These are phyloP conservation scores for Botrytis hyacinthi DNA, from an alignment of 2,329 filamentous ascomycete genomes.

Conservation along the genomic window DNA sequence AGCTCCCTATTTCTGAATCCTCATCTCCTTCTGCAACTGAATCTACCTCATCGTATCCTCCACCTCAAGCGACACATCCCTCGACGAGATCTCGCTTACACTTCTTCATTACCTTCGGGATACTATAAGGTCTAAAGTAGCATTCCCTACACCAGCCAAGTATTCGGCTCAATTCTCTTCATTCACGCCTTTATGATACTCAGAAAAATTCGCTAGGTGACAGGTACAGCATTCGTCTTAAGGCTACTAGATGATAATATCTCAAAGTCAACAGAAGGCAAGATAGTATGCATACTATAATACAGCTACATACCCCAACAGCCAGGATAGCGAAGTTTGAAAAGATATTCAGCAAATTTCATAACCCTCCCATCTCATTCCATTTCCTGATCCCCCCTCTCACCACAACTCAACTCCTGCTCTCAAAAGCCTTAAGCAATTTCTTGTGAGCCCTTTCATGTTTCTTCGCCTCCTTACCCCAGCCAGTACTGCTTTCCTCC, in stretches of 20 bases:
- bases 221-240: background rate
- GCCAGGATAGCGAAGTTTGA: background rate
- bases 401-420: background rate
- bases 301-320: background rate
- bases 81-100: background rate
- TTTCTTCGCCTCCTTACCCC: slow-evolving; percentile 18
- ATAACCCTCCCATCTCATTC: background rate
- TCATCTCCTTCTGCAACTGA: background rate
- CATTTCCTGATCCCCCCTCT: background rate
- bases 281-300: background rate
- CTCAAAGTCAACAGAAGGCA: background rate
- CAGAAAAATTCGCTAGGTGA: background rate
- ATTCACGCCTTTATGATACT: background rate
- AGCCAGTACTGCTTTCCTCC: background rate
- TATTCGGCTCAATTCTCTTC: background rate
- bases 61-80: fast-evolving
- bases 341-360: background rate
- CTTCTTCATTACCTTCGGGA: background rate
- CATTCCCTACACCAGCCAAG: background rate
- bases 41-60: background rate
- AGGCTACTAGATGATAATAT: background rate
- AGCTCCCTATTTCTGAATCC: no score
- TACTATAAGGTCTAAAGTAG: background rate
- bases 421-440: background rate
- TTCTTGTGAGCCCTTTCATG: slow-evolving; percentile 14